These are phyloP conservation scores for Fragaria nilgerrensis DNA, from an alignment of 306 rosid species.

Conservation along the genomic window DNA sequence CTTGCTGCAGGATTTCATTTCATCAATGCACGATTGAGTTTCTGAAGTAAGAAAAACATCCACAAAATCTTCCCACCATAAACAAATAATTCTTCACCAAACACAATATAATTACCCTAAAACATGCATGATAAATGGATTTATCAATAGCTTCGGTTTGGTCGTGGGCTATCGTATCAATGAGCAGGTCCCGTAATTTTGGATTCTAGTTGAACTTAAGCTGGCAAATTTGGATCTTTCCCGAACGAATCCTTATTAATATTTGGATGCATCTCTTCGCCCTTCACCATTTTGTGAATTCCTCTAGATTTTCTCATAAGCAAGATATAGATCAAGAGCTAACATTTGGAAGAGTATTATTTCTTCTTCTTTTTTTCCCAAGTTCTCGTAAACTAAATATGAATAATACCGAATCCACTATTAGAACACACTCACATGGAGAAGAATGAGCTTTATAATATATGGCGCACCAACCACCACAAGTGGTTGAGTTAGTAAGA, in stretches of 20 bases:
- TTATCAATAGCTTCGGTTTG: conserved; percentile 28
- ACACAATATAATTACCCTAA: background rate
- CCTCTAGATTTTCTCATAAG: background rate
- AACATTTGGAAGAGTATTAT: background rate
- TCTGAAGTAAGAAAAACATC: background rate
- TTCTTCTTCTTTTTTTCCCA: background rate
- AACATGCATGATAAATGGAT: conserved; percentile 19
- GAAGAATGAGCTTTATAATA: background rate
- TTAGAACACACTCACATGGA: conserved; percentile 6
- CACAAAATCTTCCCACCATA: background rate
- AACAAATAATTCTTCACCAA: background rate
- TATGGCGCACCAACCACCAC: too few species aligned
- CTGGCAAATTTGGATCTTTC: conserved; percentile 43
- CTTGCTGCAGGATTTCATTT: background rate
- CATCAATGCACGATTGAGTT: background rate
- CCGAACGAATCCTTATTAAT: conserved; percentile 23
- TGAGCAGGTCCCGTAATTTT: conserved; percentile 47
- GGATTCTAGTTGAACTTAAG: conserved; percentile 37
- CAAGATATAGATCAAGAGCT: background rate
- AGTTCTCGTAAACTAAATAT: background rate
- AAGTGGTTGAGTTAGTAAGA: too few species aligned
- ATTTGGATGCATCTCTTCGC: conserved; percentile 16
- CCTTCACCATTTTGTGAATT: conserved; percentile 8
- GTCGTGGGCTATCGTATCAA: conserved; percentile 28
- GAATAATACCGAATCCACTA: conserved; percentile 6